Percentiles rank a stretch among this genome's conserved stretches.
These are phyloP conservation scores for Podila clonocystis DNA, from an alignment of 192 early-diverging fungal species.

Conservation along the genomic window DNA sequence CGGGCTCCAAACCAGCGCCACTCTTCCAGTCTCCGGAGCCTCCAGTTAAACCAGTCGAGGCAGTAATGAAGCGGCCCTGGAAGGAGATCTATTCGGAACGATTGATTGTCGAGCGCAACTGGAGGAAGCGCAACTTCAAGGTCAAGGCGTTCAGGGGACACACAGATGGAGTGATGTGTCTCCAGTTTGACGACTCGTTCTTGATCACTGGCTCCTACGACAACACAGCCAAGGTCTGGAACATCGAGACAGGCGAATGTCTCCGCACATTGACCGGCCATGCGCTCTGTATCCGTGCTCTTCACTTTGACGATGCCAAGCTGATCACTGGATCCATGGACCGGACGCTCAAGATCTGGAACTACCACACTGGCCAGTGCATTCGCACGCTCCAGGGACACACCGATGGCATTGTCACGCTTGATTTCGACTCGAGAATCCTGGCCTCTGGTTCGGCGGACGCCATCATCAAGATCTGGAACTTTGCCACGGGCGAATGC, in stretches of 20 bases:
- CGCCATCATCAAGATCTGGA: constrained; percentile 88
- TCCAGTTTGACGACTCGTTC: constrained; percentile 88
- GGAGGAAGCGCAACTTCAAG: constrained; percentile 84
- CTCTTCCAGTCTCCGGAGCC: constrained; percentile 43
- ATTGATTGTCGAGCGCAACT: constrained; percentile 91
- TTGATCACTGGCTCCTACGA: constrained; percentile 93
- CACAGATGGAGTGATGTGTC: constrained; percentile 89
- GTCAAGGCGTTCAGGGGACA: constrained; percentile 78
- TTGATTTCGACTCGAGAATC: constrained; percentile 83
- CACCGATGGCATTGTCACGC: constrained; percentile 80
- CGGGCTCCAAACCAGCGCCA: constrained; percentile 24
- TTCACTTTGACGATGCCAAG: constrained; percentile 96
- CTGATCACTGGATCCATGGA: constrained; percentile 95
- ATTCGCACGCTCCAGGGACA: constrained; percentile 85
- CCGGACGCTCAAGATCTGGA: constrained; percentile 92
- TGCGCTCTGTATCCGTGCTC: constrained; percentile 82
- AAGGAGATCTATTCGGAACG: constrained; percentile 97
- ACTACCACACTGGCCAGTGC: constrained; percentile 87
- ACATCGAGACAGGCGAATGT: constrained; percentile 84
- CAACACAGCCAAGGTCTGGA: constrained; percentile 88
- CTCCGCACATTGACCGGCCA: constrained; percentile 87
- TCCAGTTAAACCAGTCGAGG: constrained; percentile 25
- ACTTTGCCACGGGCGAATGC: constrained; percentile 73
- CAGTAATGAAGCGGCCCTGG: constrained; percentile 77
- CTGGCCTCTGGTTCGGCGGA: constrained; percentile 90